Evolutionary conservation across 2,329 filamentous ascomycete species (phyloP).

Genomic region (Pseudogymnoascus sp.): DNA sequence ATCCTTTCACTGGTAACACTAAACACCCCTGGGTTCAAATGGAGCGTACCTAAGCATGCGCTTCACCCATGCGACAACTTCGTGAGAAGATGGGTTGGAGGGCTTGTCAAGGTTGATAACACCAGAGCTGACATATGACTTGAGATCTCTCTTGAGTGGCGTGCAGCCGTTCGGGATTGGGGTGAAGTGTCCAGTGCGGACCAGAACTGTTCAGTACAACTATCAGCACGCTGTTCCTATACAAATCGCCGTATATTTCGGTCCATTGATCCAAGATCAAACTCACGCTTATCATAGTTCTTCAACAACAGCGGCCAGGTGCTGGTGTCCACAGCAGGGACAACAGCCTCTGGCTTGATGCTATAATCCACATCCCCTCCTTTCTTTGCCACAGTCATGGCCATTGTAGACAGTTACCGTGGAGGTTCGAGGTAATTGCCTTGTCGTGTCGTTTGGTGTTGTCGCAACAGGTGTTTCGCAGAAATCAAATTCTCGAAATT

Average conservation of each 20-base stretch:
- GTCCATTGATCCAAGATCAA: slow-evolving; percentile 12
- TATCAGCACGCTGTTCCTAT: slow-evolving; percentile 15
- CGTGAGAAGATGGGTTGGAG: slow-evolving; percentile 94
- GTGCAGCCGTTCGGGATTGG: slow-evolving; percentile 90
- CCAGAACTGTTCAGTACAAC: slow-evolving; percentile 54
- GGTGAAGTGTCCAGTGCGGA: slow-evolving; percentile 93
- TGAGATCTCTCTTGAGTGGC: slow-evolving; percentile 87
- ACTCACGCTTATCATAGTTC: slow-evolving; percentile 87
- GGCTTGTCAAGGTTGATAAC: slow-evolving; percentile 98
- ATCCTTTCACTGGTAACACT: slow-evolving; percentile 12
- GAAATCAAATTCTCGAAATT: slow-evolving; percentile 9
- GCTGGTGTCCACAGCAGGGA: slow-evolving; percentile 74
- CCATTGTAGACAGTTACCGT: slow-evolving; percentile 25
- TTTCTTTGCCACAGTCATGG: slow-evolving; percentile 41
- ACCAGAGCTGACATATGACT: slow-evolving; percentile 93
- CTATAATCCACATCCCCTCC: slow-evolving; percentile 63
- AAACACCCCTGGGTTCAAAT: background rate
- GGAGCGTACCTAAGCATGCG: slow-evolving; percentile 71
- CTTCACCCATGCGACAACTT: slow-evolving; percentile 99
- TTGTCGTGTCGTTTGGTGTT: slow-evolving; percentile 9
- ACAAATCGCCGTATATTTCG: background rate
- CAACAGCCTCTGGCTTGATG: slow-evolving; percentile 85
- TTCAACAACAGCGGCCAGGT: slow-evolving; percentile 90
- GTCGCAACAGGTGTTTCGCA: slow-evolving; percentile 6
- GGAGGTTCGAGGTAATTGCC: slow-evolving; percentile 10